A percentile compares a stretch with the other conserved stretches of the same genome.
Conservation (phyloP, 345 rosid species). For the Dimocarpus longan region DNA sequence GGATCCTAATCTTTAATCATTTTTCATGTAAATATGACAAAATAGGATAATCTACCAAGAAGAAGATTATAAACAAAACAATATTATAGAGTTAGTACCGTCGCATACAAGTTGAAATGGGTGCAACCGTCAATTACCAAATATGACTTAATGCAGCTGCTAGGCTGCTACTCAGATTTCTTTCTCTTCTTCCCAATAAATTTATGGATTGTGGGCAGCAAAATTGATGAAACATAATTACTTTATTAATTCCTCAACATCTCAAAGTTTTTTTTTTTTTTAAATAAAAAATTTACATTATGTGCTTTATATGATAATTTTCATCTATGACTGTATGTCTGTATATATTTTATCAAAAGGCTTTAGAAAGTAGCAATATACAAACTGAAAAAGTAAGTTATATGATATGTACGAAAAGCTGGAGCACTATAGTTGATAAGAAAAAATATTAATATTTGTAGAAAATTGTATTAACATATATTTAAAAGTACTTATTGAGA, state of each 20-base stretch:
- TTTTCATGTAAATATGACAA: too few species aligned
- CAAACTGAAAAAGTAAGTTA: not conserved
- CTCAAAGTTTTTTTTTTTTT: not conserved
- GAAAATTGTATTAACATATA: too few species aligned
- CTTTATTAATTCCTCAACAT: not conserved
- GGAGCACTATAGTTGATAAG: not conserved
- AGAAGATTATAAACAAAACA: too few species aligned
- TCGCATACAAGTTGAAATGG: not conserved
- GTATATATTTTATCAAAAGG: not conserved
- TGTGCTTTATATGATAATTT: not conserved
- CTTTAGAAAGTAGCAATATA: not conserved
- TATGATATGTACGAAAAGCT: not conserved
- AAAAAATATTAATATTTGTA: not conserved
- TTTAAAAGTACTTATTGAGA: too few species aligned
- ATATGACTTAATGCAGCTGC: too few species aligned
- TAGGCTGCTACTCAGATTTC: too few species aligned
- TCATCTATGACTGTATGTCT: too few species aligned
- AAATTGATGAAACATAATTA: too few species aligned
- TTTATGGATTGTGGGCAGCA: too few species aligned
- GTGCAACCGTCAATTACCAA: not conserved
- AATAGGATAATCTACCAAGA: not conserved
- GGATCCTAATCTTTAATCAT: not conserved
- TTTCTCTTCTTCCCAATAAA: too few species aligned
- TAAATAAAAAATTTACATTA: not conserved
- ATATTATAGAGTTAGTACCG: not conserved